Percentiles rank a stretch among this genome's conserved stretches.
phyloP scores from a whole-genome alignment of 208 protist genomes.

The Angomonas desouzai region DNA sequence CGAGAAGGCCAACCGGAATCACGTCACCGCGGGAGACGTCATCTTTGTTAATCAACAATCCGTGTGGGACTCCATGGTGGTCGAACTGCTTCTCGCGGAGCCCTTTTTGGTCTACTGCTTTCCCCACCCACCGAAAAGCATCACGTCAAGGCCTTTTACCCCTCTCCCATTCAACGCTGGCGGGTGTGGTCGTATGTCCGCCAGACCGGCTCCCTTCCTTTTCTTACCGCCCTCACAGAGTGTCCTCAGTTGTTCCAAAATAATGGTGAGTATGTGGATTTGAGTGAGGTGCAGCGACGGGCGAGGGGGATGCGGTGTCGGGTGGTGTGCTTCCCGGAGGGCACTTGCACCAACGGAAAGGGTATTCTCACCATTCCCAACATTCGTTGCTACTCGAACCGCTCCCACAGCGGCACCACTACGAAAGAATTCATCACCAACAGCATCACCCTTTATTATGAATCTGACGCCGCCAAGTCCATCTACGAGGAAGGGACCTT shows the following conservation, averaged over 20 bases:
- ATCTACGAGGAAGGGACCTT: conserved; percentile 28
- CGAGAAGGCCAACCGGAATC: background rate
- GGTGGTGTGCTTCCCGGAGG: conserved; percentile 63
- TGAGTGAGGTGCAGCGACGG: conserved; percentile 29
- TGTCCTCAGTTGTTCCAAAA: conserved; percentile 6
- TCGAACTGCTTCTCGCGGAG: conserved; percentile 49
- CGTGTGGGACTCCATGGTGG: conserved; percentile 59
- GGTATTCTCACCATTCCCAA: conserved; percentile 42
- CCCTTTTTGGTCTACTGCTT: conserved; percentile 35
- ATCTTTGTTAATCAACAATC: conserved; percentile 68
- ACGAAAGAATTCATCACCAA: conserved; percentile 23
- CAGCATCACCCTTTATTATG: conserved; percentile 42
- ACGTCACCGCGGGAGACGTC: conserved; percentile 33
- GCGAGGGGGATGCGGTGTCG: conserved; percentile 31
- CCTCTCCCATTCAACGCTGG: conserved; percentile 64
- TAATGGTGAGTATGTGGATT: conserved; percentile 15
- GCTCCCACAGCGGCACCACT: background rate
- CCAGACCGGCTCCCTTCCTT: conserved; percentile 34
- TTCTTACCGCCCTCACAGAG: conserved; percentile 21
- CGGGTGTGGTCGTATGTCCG: conserved; percentile 51
- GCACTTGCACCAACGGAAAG: conserved; percentile 71
- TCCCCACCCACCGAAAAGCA: conserved; percentile 11
- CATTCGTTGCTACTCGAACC: conserved; percentile 14
- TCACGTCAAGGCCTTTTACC: conserved; percentile 39
- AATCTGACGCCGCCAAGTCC: conserved; percentile 57